phyloP scores from a whole-genome alignment of 1,284 basidiomycete species.

The Schizophyllum commune region DNA sequence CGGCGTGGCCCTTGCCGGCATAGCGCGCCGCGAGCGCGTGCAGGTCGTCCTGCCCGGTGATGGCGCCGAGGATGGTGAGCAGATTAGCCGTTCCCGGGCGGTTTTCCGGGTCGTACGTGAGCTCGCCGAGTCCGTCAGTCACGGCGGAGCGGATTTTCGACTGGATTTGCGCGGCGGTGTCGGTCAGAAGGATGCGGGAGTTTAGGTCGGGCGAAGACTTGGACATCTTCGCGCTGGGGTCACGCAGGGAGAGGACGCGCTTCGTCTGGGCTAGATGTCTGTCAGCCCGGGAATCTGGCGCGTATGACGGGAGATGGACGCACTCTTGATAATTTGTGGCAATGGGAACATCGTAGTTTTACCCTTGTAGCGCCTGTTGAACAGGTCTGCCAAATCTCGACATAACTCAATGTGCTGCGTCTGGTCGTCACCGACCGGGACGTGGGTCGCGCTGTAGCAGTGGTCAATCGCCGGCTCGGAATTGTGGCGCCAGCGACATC shows the following conservation, averaged over 20 bases:
- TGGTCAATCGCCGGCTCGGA: conserved; percentile 3
- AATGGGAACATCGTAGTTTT: conserved; percentile 58
- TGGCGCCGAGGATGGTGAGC: conserved; percentile 65
- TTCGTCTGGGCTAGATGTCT: conserved; percentile 56
- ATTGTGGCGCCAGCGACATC: conserved; percentile 11
- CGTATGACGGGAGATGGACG: conserved; percentile 16
- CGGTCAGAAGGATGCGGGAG: conserved; percentile 87
- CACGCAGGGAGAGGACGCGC: conserved; percentile 77
- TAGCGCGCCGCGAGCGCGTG: conserved; percentile 43
- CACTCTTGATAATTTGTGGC: conserved; percentile 73
- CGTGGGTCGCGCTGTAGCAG: conserved; percentile 69
- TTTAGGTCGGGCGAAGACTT: conserved; percentile 78
- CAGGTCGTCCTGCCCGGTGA: conserved; percentile 38
- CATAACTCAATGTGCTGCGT: conserved; percentile 88
- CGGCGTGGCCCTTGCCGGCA: conserved; percentile 50
- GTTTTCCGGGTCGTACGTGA: conserved; percentile 70
- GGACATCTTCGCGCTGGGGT: conserved; percentile 90
- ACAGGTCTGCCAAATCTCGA: conserved; percentile 76
- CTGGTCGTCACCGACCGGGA: conserved; percentile 95
- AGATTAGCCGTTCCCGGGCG: conserved; percentile 86
- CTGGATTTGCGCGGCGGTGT: conserved; percentile 53
- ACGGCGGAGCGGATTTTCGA: conserved; percentile 77
- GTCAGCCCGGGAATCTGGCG: background rate
- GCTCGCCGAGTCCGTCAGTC: conserved; percentile 70
- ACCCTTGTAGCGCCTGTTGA: conserved; percentile 63